Percentiles rank a stretch among this genome's conserved stretches.
Evolutionary conservation across 2,329 filamentous ascomycete species (phyloP).

Genomic region (Achaetomium macrosporum): DNA sequence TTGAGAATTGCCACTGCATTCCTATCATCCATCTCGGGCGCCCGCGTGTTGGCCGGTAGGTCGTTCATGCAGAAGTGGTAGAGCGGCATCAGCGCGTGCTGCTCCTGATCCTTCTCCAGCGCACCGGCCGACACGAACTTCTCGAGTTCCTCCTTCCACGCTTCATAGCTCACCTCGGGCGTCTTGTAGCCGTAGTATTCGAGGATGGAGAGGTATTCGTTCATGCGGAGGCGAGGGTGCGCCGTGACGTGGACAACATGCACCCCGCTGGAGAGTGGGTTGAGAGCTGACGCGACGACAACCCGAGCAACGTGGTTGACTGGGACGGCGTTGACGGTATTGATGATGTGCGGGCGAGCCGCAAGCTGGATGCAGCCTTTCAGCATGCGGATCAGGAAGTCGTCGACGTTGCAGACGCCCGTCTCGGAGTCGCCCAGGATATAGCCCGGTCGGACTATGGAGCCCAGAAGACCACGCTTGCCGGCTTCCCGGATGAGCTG

Average conservation of each 20-base stretch:
- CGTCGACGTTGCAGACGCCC: slow-evolving; percentile 74
- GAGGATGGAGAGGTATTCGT: slow-evolving; percentile 66
- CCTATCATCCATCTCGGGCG: slow-evolving; percentile 66
- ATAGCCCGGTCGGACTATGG: slow-evolving; percentile 79
- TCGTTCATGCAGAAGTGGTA: slow-evolving; percentile 68
- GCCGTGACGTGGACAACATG: slow-evolving; percentile 72
- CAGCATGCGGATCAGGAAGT: slow-evolving; percentile 80
- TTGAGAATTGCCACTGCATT: slow-evolving; percentile 62
- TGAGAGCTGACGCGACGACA: slow-evolving; percentile 66
- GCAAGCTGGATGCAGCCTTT: slow-evolving; percentile 83
- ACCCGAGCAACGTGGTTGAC: slow-evolving; percentile 79
- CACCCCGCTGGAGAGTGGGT: slow-evolving; percentile 45
- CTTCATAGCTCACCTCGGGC: slow-evolving; percentile 59
- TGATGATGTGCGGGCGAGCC: slow-evolving; percentile 68
- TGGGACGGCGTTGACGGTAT: slow-evolving; percentile 85
- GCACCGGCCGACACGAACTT: slow-evolving; percentile 56
- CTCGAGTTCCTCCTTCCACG: slow-evolving; percentile 64
- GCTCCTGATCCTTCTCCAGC: slow-evolving; percentile 52
- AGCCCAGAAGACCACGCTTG: slow-evolving; percentile 65
- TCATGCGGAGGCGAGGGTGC: slow-evolving; percentile 72
- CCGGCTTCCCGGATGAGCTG: slow-evolving; percentile 73
- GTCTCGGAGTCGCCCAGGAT: slow-evolving; percentile 66
- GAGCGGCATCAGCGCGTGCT: slow-evolving; percentile 67
- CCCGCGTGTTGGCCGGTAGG: slow-evolving; percentile 62
- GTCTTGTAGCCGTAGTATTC: slow-evolving; percentile 67